Evolutionary conservation across 164 flowering plant species (phyloP).

Genomic region (Annona cherimola): DNA sequence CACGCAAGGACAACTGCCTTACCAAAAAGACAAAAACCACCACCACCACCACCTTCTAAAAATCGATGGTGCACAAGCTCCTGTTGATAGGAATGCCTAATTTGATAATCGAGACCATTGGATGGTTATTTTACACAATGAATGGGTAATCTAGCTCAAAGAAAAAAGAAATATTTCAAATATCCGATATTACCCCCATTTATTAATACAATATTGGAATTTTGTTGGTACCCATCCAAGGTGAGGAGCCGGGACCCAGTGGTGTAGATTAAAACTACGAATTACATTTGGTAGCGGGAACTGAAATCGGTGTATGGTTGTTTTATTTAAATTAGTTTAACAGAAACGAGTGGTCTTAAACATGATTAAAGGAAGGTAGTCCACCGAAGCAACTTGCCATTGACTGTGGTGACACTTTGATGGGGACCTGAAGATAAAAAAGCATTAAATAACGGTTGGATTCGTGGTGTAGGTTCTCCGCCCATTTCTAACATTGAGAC

Average conservation of each 20-base stretch:
- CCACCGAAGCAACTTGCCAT: not conserved
- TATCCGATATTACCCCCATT: no score
- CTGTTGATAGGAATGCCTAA: not conserved
- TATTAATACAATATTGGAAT: not conserved
- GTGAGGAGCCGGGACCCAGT: not conserved
- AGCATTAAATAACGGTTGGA: not conserved
- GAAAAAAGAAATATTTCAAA: no score
- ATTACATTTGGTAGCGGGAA: not conserved
- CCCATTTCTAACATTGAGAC: not conserved
- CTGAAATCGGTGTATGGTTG: not conserved
- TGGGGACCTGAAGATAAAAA: not conserved
- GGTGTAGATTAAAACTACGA: not conserved
- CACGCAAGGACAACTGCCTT: not conserved
- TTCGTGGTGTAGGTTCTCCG: not conserved
- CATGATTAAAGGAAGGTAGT: not conserved
- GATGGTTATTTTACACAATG: not conserved
- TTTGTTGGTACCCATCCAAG: not conserved
- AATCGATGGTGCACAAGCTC: not conserved
- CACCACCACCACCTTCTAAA: not conserved
- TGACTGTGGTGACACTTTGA: not conserved
- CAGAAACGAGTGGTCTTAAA: not conserved
- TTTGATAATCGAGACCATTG: not conserved
- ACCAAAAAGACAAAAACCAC: not conserved
- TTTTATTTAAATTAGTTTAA: no score
- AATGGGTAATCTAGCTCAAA: not conserved